Evolutionary conservation across 331 rosid species (phyloP).

Genomic region (Acacia pycnantha): DNA sequence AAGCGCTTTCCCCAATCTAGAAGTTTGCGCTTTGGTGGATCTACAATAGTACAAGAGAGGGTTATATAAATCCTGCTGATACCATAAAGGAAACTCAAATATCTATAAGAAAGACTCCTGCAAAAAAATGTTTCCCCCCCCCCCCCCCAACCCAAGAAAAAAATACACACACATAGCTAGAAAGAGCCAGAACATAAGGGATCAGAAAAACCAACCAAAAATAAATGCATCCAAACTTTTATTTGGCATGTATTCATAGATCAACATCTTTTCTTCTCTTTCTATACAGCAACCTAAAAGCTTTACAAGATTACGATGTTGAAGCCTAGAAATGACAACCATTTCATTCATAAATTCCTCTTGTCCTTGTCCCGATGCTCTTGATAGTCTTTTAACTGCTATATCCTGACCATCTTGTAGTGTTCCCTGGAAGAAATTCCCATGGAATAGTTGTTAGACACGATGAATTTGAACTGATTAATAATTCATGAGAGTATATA

Average conservation of each 20-base stretch:
- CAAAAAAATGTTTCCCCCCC: neutral
- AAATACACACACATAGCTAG: rapidly evolving
- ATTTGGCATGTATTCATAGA: neutral
- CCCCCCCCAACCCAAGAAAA: no score
- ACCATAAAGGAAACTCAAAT: neutral
- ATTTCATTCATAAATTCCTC: neutral
- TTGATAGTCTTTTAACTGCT: neutral
- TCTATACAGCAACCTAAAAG: neutral
- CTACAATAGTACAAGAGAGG: neutral
- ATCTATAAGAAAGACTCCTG: neutral
- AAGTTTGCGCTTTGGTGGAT: neutral
- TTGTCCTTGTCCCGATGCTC: neutral
- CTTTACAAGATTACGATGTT: neutral
- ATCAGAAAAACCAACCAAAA: neutral
- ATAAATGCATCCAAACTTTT: neutral
- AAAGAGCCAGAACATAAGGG: neutral
- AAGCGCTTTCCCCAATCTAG: neutral
- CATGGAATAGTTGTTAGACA: neutral
- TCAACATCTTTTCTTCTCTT: neutral
- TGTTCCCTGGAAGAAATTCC: neutral
- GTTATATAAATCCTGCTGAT: neutral
- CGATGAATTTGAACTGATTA: neutral
- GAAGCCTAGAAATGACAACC: neutral
- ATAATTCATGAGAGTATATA: neutral
- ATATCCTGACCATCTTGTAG: neutral